Percentiles rank a stretch among this genome's conserved stretches.
Conservation (phyloP, 768 basidiomycete species). For the Amanita rubescens region DNA sequence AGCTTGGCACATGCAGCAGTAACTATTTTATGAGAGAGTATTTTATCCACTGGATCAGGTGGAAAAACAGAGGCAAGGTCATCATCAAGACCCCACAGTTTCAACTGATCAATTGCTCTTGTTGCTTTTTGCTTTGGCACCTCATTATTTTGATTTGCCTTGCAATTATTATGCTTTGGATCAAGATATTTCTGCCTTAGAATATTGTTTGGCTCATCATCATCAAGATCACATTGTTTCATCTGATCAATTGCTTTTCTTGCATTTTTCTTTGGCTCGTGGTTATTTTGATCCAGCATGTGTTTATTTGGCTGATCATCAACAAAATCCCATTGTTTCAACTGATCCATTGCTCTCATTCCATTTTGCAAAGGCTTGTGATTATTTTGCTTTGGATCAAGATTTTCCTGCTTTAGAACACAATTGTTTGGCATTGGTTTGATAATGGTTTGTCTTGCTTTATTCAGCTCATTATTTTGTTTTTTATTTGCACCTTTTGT, state of each 20-base stretch:
- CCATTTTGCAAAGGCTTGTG: too few relatives aligned
- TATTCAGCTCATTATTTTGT: too few relatives aligned
- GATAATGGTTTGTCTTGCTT: too few relatives aligned
- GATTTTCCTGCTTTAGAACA: not conserved
- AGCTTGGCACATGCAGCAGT: not conserved
- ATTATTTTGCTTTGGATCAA: not conserved
- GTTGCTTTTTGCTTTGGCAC: not conserved
- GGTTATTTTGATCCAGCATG: not conserved
- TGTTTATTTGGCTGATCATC: not conserved
- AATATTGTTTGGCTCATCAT: not conserved
- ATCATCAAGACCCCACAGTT: not conserved
- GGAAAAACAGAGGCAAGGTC: not conserved
- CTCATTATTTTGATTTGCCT: too few relatives aligned
- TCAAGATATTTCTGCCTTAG: too few relatives aligned
- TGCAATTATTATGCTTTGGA: too few relatives aligned
- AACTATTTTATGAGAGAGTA: not conserved
- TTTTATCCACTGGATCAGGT: not conserved
- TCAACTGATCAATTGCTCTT: not conserved
- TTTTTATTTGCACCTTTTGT: too few relatives aligned
- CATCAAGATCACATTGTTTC: not conserved
- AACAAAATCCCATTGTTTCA: not conserved
- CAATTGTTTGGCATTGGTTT: not conserved
- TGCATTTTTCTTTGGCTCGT: too few relatives aligned
- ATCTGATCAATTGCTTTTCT: too few relatives aligned
- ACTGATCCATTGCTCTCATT: too few relatives aligned